Percentiles rank a stretch among this genome's conserved stretches.
These are phyloP conservation scores for Hyphopichia pseudoburtonii DNA, from an alignment of 1,139 yeast genomes.

Conservation along the genomic window DNA sequence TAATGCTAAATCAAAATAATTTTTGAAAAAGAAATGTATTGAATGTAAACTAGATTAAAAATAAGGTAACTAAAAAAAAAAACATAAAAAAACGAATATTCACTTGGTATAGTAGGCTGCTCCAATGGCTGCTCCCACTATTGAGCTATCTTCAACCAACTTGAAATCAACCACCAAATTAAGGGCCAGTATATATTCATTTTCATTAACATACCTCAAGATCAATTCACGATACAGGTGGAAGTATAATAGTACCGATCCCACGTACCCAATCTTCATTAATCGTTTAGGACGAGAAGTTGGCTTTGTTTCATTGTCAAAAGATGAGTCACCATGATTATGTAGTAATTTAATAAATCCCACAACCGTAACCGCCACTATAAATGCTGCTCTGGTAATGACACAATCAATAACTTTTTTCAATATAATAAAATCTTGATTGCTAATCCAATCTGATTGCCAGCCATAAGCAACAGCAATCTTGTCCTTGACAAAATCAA, in stretches of 20 bases:
- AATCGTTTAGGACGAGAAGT: no score
- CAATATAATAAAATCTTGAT: conserved; percentile 27
- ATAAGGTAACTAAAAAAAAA: no score
- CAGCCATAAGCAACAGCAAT: conserved; percentile 25
- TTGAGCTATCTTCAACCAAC: conserved; percentile 42
- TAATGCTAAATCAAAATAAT: no score
- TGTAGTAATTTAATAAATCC: conserved; percentile 36
- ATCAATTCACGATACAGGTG: conserved; percentile 32
- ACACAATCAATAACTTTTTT: conserved; percentile 29
- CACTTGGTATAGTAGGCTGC: conserved; percentile 30
- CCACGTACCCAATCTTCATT: conserved; percentile 43
- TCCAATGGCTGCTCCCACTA: conserved; percentile 51
- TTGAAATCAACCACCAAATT: conserved; percentile 39
- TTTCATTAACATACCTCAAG: conserved; percentile 28
- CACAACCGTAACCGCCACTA: conserved; percentile 38
- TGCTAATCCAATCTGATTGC: conserved; percentile 16
- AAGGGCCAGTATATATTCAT: conserved; percentile 25
- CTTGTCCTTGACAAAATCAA: conserved; percentile 18
- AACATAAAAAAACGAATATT: background rate
- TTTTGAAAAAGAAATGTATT: no score
- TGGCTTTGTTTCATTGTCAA: conserved; percentile 9
- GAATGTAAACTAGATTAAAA: background rate
- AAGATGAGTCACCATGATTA: conserved; percentile 25
- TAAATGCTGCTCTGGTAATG: conserved; percentile 40
- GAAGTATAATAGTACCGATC: conserved; percentile 42